These are phyloP conservation scores for Lyophyllum semitale DNA, from an alignment of 768 basidiomycete species.

Conservation along the genomic window DNA sequence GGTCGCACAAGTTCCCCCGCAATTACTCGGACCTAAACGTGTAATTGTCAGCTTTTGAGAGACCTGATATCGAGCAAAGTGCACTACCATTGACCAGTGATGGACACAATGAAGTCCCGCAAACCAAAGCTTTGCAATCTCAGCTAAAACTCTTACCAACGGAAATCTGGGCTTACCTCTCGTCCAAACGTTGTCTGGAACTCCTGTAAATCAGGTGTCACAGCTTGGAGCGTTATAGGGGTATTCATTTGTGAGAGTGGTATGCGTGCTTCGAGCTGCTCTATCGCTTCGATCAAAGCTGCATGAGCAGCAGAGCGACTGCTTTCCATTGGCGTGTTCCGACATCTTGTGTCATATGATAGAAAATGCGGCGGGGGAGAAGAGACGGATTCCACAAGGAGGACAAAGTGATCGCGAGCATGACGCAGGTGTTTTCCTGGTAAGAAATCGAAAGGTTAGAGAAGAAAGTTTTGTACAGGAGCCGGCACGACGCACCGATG, in stretches of 20 bases:
- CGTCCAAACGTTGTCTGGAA: slow-evolving; percentile 81
- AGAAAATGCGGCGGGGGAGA: slow-evolving; percentile 51
- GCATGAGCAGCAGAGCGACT: slow-evolving; percentile 58
- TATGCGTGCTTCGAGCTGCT: slow-evolving; percentile 55
- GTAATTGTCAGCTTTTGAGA: slow-evolving; percentile 7
- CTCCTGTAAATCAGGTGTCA: slow-evolving; percentile 76
- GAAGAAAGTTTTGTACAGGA: neutral
- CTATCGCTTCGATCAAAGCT: slow-evolving; percentile 57
- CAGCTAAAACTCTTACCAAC: neutral
- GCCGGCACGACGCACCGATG: slow-evolving; percentile 57
- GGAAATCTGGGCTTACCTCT: slow-evolving; percentile 52
- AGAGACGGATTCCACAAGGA: slow-evolving; percentile 59
- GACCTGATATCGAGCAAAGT: neutral
- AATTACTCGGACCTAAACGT: slow-evolving; percentile 71
- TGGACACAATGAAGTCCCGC: slow-evolving; percentile 84
- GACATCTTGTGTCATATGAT: slow-evolving; percentile 74
- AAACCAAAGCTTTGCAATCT: slow-evolving; percentile 70
- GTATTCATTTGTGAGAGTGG: slow-evolving; percentile 51
- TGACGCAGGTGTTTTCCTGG: slow-evolving; percentile 86
- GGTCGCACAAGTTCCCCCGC: slow-evolving; percentile 75
- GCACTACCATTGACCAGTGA: slow-evolving; percentile 87
- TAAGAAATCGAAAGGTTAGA: slow-evolving; percentile 4
- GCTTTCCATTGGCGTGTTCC: slow-evolving; percentile 85
- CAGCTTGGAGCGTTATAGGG: slow-evolving; percentile 72
- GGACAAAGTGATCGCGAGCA: slow-evolving; percentile 79